A percentile compares a stretch with the other conserved stretches of the same genome.
Evolutionary conservation across 1,284 basidiomycete species (phyloP).

Genomic region (Sporisorium reilianum): DNA sequence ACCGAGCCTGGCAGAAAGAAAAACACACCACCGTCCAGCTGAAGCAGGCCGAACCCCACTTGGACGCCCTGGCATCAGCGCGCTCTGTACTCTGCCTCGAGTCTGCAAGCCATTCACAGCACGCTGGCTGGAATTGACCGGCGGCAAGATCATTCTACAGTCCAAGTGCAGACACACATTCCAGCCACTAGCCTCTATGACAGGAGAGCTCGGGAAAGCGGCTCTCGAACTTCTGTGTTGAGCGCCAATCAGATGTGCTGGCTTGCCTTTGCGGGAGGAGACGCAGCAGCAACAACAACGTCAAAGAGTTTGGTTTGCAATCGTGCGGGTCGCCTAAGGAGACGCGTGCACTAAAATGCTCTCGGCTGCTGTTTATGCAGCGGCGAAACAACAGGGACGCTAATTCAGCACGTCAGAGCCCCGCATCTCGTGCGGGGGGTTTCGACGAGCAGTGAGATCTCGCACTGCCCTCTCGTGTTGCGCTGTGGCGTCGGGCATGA

Average conservation of each 20-base stretch:
- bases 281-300: background rate
- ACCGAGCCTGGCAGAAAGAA: background rate
- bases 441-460: background rate
- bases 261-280: background rate
- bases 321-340: background rate
- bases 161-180: background rate
- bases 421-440: background rate
- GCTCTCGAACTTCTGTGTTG: background rate
- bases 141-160: background rate
- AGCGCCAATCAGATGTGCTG: slow-evolving; percentile 2
- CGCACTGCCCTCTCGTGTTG: too few relatives aligned
- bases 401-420: background rate
- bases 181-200: background rate
- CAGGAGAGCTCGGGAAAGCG: too few relatives aligned
- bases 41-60: background rate
- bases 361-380: slow-evolving; percentile 5
- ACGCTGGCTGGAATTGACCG: background rate
- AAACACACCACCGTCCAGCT: background rate
- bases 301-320: too few relatives aligned
- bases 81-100: background rate
- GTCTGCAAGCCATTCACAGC: background rate
- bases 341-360: slow-evolving; percentile 9
- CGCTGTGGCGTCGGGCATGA: background rate
- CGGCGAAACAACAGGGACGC: background rate
- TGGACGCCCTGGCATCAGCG: background rate